Base-by-base conservation (phyloP, 495 filamentous ascomycete genomes). In the Penicillium robsamsonii region DNA sequence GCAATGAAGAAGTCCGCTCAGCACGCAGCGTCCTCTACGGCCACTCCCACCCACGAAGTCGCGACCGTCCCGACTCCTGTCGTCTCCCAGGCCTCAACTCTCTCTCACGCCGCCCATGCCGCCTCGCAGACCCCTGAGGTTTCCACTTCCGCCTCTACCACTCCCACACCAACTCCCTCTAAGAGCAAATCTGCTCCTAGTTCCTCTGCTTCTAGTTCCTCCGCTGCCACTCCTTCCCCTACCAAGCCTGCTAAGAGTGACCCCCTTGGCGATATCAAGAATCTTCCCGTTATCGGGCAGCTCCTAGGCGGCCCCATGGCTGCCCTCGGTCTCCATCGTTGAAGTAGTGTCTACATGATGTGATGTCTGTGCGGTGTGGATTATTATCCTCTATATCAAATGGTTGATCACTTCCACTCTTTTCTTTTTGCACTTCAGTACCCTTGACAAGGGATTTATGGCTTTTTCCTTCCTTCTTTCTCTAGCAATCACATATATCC, bases 401-500 rank as follows among this genome's bases (percentile, higher is more conserved):
- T 35, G 8, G 13, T 44, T 45, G 50, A 12, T 52, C 30, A 41
- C 27, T 44, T 48, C 13, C 53, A 24, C 43, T 44, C 15, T 47
- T 58, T 30, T 47, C 56, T 56, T 38, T 46, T 57, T 60, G 54
- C 50, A 52, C 17, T 58, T 38, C 30, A 15, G 33, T 58, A 57
- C 52, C 50, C 57, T 17, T 41, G 53, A 18, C 52, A 50, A 53
- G 44, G 48, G 41, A 49, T 42, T 37, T 33, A 52, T 22, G 37
- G 20, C 41, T 56, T 50, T 48, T 52, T 43, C 46, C 48, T 52
- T 43, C 43, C 41, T 48, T 50, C 46, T 51, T 53, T 50, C 17
- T 47, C 27, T 29, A 47, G 57, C 22, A 30, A 46, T 57, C 46
- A 15, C 42, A 59, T 65, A 68, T 61, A 56, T 50, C 62, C 62